A percentile compares a stretch with the other conserved stretches of the same genome.
Conservation (phyloP, 805 yeast species). For the Zygosaccharomyces kombuchaensis region DNA sequence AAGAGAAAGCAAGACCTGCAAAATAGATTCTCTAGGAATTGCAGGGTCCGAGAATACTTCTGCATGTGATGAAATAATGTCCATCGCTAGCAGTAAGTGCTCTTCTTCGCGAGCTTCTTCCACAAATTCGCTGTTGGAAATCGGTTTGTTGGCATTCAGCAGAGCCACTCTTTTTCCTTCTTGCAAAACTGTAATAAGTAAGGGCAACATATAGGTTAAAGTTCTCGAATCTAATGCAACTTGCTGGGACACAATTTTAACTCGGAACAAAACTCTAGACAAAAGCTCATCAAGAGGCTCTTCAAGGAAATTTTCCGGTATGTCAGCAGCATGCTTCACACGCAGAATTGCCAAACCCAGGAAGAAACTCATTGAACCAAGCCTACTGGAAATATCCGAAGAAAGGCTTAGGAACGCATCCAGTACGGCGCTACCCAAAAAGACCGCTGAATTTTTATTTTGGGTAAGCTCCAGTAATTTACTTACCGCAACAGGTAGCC, state of each 20-base stretch:
- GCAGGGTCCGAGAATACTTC: constrained; percentile 61
- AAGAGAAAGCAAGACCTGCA: constrained; percentile 58
- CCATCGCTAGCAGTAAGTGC: constrained; percentile 70
- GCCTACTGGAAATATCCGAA: constrained; percentile 45
- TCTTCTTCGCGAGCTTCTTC: constrained; percentile 90
- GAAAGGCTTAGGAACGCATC: constrained; percentile 54
- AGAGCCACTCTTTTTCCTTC: constrained; percentile 57
- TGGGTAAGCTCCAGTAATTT: constrained; percentile 45
- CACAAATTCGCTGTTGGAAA: constrained; percentile 59
- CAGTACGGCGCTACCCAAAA: constrained; percentile 44
- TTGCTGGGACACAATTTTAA: constrained; percentile 72
- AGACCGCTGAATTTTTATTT: constrained; percentile 30
- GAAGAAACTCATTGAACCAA: constrained; percentile 46
- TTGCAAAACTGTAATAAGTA: constrained; percentile 62
- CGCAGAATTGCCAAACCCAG: constrained; percentile 72
- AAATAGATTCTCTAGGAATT: constrained; percentile 65
- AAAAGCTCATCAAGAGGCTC: constrained; percentile 53
- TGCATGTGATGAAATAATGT: constrained; percentile 64
- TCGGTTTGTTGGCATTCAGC: constrained; percentile 48
- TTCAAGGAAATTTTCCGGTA: constrained; percentile 44
- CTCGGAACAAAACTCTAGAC: constrained; percentile 66
- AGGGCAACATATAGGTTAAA: constrained; percentile 70
- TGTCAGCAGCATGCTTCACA: constrained; percentile 42
- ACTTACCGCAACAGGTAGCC: constrained; percentile 69
- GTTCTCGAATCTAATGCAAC: constrained; percentile 63